Evolutionary conservation across 1,139 yeast genomes (phyloP).

Genomic region (Blastobotrys illinoisensis): DNA sequence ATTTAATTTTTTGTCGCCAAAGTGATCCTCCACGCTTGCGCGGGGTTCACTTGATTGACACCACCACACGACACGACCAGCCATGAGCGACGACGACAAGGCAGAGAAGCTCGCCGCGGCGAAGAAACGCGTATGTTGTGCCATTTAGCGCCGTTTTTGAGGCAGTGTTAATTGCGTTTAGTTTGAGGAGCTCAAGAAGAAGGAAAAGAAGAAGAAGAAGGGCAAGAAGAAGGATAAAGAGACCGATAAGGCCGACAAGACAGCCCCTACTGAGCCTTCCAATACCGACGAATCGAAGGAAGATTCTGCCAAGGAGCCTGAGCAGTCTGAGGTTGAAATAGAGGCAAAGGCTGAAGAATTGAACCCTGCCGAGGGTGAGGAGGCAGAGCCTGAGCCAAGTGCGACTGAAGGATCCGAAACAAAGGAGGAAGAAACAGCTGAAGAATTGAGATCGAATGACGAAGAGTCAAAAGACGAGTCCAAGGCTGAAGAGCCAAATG

Average conservation of each 20-base stretch:
- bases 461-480: no score
- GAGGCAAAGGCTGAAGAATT: slow-evolving; percentile 12
- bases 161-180: slow-evolving; percentile 11
- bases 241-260: slow-evolving; percentile 14
- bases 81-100: slow-evolving; percentile 28
- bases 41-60: slow-evolving; percentile 1
- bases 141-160: background rate
- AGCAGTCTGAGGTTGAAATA: no score
- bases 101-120: slow-evolving; percentile 62
- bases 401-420: no score
- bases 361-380: slow-evolving; percentile 14
- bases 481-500: slow-evolving; percentile 10
- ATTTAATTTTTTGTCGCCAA: background rate
- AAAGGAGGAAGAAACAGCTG: no score
- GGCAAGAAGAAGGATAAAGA: slow-evolving; percentile 30
- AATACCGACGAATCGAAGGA: slow-evolving; percentile 19
- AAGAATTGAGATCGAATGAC: slow-evolving; percentile 12
- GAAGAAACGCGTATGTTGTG: slow-evolving; percentile 42
- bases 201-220: slow-evolving; percentile 43
- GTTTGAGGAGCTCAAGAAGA: slow-evolving; percentile 59
- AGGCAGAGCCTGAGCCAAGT: no score
- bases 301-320: slow-evolving; percentile 2
- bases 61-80: slow-evolving; percentile 1
- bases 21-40: background rate
- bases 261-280: background rate